Evolutionary conservation across 768 basidiomycete species (phyloP).

Genomic region (Hericium coralloides): DNA sequence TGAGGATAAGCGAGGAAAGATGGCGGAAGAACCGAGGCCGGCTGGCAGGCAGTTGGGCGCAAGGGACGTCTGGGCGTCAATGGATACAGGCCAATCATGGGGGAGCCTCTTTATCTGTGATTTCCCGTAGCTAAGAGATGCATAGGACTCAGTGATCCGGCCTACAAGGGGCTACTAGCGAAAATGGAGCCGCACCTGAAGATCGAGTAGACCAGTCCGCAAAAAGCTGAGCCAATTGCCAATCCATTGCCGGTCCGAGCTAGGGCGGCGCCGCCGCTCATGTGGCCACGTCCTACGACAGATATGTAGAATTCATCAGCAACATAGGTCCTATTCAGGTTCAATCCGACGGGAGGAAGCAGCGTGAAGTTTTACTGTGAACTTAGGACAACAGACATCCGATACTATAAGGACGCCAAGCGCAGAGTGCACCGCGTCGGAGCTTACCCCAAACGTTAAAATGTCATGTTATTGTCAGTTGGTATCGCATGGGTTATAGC

Average conservation of each 20-base stretch:
- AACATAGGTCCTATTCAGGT: constrained; percentile 65
- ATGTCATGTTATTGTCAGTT: constrained; percentile 45
- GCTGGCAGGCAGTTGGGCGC: constrained; percentile 24
- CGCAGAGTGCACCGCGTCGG: not conserved
- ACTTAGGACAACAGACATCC: constrained; percentile 20
- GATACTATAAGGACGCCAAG: not conserved
- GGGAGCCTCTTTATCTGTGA: constrained; percentile 63
- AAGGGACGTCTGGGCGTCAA: constrained; percentile 32
- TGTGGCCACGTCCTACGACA: constrained; percentile 74
- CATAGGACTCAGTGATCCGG: not conserved
- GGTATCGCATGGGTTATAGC: constrained; percentile 64
- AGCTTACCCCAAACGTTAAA: constrained; percentile 63
- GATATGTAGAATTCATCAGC: constrained; percentile 50
- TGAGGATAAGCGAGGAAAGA: constrained; percentile 56
- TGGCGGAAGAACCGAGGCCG: constrained; percentile 35
- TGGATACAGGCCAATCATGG: constrained; percentile 70
- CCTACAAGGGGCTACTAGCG: not conserved
- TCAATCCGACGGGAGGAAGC: constrained; percentile 70
- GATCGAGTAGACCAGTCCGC: constrained; percentile 67
- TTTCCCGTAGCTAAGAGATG: constrained; percentile 60
- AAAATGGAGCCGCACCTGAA: constrained; percentile 43
- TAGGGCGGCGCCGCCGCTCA: constrained; percentile 56
- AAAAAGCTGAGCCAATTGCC: constrained; percentile 72
- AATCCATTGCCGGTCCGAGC: constrained; percentile 69
- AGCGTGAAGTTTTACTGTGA: constrained; percentile 47